Percentiles rank a stretch among this genome's conserved stretches.
phyloP scores from a whole-genome alignment of 495 filamentous ascomycete genomes.

The Delitschia confertaspora region DNA sequence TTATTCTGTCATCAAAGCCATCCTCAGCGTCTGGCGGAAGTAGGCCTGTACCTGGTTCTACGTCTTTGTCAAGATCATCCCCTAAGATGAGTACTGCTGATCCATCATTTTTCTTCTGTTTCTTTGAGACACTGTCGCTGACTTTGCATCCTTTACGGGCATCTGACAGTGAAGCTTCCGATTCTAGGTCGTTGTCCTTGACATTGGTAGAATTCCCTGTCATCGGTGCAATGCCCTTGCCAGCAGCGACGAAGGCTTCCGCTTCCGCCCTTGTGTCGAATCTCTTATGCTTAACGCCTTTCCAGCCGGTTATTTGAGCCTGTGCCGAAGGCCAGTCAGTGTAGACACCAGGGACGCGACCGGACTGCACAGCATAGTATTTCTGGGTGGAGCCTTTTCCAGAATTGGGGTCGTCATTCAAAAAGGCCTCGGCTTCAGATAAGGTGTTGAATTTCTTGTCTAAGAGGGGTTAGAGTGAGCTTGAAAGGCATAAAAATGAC shows the following conservation, averaged over 20 bases:
- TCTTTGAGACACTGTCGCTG: conserved; percentile 30
- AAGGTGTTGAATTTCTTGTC: conserved; percentile 76
- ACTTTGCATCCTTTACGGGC: conserved; percentile 24
- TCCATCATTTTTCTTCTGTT: conserved; percentile 32
- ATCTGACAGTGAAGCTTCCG: conserved; percentile 6
- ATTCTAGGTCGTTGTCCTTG: conserved; percentile 24
- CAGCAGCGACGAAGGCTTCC: conserved; percentile 56
- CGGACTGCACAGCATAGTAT: conserved; percentile 82
- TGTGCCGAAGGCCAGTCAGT: conserved; percentile 74
- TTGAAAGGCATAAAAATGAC: not conserved
- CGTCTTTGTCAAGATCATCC: conserved; percentile 34
- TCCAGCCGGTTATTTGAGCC: conserved; percentile 66
- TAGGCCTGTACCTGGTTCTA: conserved; percentile 47
- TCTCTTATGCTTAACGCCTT: conserved; percentile 69
- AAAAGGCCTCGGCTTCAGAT: conserved; percentile 69
- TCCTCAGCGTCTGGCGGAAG: conserved; percentile 49
- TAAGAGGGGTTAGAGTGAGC: conserved; percentile 30
- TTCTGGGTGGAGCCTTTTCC: conserved; percentile 35
- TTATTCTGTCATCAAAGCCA: conserved; percentile 53
- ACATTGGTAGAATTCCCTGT: conserved; percentile 7
- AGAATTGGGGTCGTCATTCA: conserved; percentile 45
- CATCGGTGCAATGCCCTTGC: conserved; percentile 28
- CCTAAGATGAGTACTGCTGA: not conserved
- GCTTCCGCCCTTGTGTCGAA: conserved; percentile 74
- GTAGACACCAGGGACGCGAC: conserved; percentile 78